Conservation (phyloP, 768 basidiomycete genomes). For the Hericium rajendrae region DNA sequence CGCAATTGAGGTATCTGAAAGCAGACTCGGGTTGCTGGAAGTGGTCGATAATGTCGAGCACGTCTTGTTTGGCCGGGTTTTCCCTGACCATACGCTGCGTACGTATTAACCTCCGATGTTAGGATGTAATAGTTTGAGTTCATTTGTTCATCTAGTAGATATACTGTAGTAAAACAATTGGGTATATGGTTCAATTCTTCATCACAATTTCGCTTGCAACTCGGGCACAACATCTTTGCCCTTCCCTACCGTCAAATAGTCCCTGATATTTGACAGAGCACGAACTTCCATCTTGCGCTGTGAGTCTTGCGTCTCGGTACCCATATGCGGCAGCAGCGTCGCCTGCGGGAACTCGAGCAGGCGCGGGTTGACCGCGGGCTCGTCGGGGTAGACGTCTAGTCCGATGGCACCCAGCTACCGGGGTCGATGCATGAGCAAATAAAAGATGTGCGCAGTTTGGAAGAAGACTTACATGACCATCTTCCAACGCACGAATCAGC, state of each 20-base stretch:
- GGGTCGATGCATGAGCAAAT: slow-evolving; percentile 3
- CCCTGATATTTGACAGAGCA: slow-evolving; percentile 68
- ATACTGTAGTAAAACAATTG: too few relatives aligned
- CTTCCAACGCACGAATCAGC: slow-evolving; percentile 74
- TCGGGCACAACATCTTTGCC: slow-evolving; percentile 67
- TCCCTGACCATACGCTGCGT: too few relatives aligned
- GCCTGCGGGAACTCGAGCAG: slow-evolving; percentile 76
- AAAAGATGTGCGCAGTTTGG: background rate
- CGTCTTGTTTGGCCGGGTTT: too few relatives aligned
- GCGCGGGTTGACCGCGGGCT: slow-evolving; percentile 71
- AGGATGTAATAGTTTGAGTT: too few relatives aligned
- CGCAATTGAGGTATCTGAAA: too few relatives aligned
- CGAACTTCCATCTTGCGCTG: slow-evolving; percentile 78
- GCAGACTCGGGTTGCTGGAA: too few relatives aligned
- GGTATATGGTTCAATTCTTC: too few relatives aligned
- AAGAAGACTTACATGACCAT: slow-evolving; percentile 63
- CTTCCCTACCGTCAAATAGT: slow-evolving; percentile 53
- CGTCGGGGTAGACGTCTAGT: slow-evolving; percentile 80
- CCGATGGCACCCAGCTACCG: slow-evolving; percentile 68
- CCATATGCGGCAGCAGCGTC: slow-evolving; percentile 86
- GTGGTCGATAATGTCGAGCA: too few relatives aligned
- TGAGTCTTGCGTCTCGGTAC: slow-evolving; percentile 76
- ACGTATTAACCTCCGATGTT: too few relatives aligned
- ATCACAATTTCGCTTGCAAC: slow-evolving; percentile 15
- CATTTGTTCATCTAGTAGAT: too few relatives aligned